Base-by-base conservation (phyloP, 306 rosid genomes). In the Abrus pulchellus region DNA sequence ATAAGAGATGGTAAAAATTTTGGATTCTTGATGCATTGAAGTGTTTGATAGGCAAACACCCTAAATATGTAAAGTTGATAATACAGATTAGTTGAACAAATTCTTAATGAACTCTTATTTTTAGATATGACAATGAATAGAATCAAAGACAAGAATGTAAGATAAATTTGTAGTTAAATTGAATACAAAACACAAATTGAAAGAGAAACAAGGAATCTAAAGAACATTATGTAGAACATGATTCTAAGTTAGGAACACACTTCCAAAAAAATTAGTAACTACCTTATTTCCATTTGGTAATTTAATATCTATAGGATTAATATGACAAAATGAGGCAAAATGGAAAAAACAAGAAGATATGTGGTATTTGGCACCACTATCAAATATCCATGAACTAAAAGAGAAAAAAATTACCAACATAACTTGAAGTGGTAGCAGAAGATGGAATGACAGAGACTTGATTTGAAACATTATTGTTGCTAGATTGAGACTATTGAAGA, bases 201-300 rank as follows among this genome's bases (percentile, higher is more conserved):
- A 54, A 1, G 2, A 4, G 1, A 54, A 54, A 2, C 60, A 54
- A 4, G 2, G 30, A 14, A 54, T 54, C 1, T 54, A 54, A 1
- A 54, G 7, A 14, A 54, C 60, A 54, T 54, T 6, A n/a, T 54
- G 30, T 4, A 54, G 1, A 1, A 54, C 60, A 54, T 54, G 60
- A 94, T 94, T 63, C 5, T 38, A 5, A 48, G n/a, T n/a, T n/a
- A n/a, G 13, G 3, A 48, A 48, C 3, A 44, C 48, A 44, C 48
- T 44, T 3, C 48, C 48, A 44, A 7, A 44, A 44, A 3, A 7
- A 44, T 44, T 44, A 6, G 48, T 1, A 2, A 44, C 48, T 7
- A 44, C 48, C 5, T 44, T 44, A 44, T 44, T 44, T 44, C 48
- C 48, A 44, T 44, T 44, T 44, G 48, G 48, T 7, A 44, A 44